Evolutionary conservation across 2,329 filamentous ascomycete species (phyloP), one percentile per base, ranked within the genome.

Genomic region (Furcasterigmium sp.): DNA sequence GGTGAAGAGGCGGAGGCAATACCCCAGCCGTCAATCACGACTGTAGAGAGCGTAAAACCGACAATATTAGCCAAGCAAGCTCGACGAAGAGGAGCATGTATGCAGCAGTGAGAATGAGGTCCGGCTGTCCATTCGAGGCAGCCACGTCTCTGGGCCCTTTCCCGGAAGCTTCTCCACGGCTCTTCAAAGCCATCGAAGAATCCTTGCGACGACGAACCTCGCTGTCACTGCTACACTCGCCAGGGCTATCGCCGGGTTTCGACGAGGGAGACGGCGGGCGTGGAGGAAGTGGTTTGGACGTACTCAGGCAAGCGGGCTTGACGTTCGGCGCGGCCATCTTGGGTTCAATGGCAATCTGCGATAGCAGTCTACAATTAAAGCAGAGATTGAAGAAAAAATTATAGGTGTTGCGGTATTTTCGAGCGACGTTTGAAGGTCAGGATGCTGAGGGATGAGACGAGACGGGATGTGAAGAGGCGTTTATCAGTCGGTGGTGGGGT

Each of bases 1-100:
- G 86, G 87, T 45, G 90, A 94, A 46, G 83, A 72, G 53, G 85
- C 84, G 51, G 82, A 82, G 57, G 91, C 80, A 58, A 97, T 81
- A 62, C 93, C 93, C 93, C 93, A 98, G 61, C 93, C 93, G 73
- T 98, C 93, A 76, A 98, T 98, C 70, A 97, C 93, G 79, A 98
- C 86, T 90, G 60, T 62, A 63, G 39, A 40, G 64, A 65, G 53
- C 69, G 69, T 54, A 75, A 60, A 40, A 80, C 60, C 61, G 78
- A 62, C 56, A 75, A 65, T 47, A 77, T 78, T 76, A 81, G 75
- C 75, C 74, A 80, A 46, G 67, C 70, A 45, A 78, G 56, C 61
- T 81, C 74, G 45, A 81, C 59, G 54, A 79, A 79, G 45, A 78
- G 55, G 50, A 81, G 64, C 49, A 75, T 61, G 54, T 75, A 78